Conservation (phyloP, 345 rosid species). For the Nephelium lappaceum region DNA sequence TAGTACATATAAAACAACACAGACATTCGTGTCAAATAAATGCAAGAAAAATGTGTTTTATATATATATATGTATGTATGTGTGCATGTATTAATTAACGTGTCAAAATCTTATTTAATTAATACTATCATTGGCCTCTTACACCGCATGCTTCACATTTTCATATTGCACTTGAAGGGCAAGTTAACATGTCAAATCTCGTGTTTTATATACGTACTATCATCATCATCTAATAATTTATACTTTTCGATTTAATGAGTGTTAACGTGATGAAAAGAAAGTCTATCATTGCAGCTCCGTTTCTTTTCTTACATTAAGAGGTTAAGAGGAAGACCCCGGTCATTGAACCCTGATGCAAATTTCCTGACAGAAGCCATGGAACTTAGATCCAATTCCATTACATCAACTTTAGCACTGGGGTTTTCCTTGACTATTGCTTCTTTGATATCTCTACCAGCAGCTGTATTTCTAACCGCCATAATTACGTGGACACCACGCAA, state of each 20-base stretch:
- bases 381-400: conserved; percentile 43
- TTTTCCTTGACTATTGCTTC: conserved; percentile 34
- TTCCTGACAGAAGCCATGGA: conserved; percentile 39
- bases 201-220: no score
- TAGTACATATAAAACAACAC: not conserved
- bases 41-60: not conserved
- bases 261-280: not conserved
- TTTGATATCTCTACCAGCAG: conserved; percentile 29
- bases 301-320: conserved; percentile 44
- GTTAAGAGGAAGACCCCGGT: conserved; percentile 46
- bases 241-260: not conserved
- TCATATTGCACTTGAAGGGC: not conserved
- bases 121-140: not conserved
- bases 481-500: conserved; percentile 44
- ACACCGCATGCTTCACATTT: no score
- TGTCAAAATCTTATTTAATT: not conserved
- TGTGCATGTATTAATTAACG: no score
- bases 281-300: not conserved
- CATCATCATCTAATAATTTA: not conserved
- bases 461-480: conserved; percentile 37
- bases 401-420: conserved; percentile 35
- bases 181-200: not conserved
- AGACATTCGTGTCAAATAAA: not conserved
- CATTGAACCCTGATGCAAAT: conserved; percentile 44
- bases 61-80: not conserved